Percentiles rank a stretch among this genome's conserved stretches.
phyloP scores from a whole-genome alignment of 139 green algal species.

The Spirogloea muscicola region DNA sequence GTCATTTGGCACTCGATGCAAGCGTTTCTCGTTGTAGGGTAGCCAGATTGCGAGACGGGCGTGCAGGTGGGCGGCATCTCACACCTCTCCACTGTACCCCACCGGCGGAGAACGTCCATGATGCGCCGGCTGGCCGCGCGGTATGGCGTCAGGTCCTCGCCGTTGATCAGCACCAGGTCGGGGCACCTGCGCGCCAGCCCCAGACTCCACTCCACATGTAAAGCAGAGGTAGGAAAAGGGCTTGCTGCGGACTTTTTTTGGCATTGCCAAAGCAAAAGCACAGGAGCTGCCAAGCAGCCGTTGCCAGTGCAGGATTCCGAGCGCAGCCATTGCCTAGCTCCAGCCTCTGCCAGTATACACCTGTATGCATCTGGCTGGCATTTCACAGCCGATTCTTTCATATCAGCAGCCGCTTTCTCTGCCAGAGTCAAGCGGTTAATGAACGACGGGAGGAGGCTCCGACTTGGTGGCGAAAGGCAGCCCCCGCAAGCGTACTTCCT shows the following conservation, averaged over 20 bases:
- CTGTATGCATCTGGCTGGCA: too few relatives aligned
- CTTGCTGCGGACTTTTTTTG: background rate
- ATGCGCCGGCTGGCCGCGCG: constrained; percentile 50
- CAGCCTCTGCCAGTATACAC: too few relatives aligned
- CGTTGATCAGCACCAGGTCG: constrained; percentile 45
- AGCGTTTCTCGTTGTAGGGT: background rate
- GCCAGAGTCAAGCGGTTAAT: too few relatives aligned
- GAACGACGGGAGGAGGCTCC: too few relatives aligned
- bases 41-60: background rate
- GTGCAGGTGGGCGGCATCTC: background rate
- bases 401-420: too few relatives aligned
- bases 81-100: constrained; percentile 58
- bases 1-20: background rate
- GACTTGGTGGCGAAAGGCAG: background rate
- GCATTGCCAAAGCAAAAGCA: background rate
- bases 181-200: constrained; percentile 29
- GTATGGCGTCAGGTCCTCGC: constrained; percentile 68
- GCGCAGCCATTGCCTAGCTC: too few relatives aligned
- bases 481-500: constrained; percentile 6
- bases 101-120: constrained; percentile 50
- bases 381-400: too few relatives aligned
- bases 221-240: background rate
- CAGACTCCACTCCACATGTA: background rate
- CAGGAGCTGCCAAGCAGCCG: background rate
- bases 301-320: background rate